Conservation (phyloP, 2,329 filamentous ascomycete species). For the Botrytis cinerea region DNA sequence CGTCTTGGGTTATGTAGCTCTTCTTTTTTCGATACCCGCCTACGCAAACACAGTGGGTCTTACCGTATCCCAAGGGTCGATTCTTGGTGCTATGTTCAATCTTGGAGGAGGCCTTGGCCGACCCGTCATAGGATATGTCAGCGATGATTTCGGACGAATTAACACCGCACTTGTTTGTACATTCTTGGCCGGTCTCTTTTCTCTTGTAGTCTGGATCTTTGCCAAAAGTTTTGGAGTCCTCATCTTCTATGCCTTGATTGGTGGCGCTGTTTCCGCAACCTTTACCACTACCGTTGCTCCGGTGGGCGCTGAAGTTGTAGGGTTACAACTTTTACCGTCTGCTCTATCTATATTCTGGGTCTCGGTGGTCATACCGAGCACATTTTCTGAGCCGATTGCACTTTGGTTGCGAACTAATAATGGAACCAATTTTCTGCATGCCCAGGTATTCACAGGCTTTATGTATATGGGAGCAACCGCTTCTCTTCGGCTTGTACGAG, state of each 20-base stretch:
- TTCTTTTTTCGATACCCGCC: neutral
- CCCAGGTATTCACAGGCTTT: neutral
- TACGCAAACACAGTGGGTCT: neutral
- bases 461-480: neutral
- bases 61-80: neutral
- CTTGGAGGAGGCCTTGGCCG: neutral
- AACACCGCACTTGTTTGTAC: neutral
- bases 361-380: neutral
- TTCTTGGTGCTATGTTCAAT: neutral
- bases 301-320: neutral
- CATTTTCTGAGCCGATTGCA: neutral
- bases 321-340: neutral
- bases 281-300: neutral
- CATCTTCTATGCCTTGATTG: neutral
- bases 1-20: neutral
- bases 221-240: neutral
- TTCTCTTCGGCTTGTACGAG: neutral
- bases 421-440: neutral
- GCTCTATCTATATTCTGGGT: neutral
- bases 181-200: neutral
- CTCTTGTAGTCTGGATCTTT: neutral
- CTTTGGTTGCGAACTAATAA: neutral
- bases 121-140: neutral
- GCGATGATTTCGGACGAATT: neutral
- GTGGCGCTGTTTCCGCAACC: neutral